Conservation (phyloP, 768 basidiomycete genomes). For the Hypholoma fasciculare region DNA sequence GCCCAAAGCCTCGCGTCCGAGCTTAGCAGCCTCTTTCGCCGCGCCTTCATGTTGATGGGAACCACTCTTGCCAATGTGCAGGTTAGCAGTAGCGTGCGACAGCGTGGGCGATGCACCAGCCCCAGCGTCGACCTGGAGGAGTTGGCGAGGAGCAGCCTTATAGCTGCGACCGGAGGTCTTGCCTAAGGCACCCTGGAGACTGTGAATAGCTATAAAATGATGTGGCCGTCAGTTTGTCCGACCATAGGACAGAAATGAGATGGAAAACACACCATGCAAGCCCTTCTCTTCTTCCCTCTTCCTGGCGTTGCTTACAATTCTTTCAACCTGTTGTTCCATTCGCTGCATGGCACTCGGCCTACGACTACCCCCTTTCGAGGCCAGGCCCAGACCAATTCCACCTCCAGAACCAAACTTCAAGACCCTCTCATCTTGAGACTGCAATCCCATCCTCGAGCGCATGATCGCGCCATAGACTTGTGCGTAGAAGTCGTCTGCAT, state of each 20-base stretch:
- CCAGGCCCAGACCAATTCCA: constrained; percentile 83
- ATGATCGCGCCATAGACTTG: constrained; percentile 90
- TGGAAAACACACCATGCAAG: constrained; percentile 43
- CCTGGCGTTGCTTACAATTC: constrained; percentile 91
- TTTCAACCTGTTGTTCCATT: constrained; percentile 94
- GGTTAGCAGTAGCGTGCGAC: constrained; percentile 44
- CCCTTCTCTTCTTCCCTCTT: constrained; percentile 86
- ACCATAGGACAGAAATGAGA: neutral
- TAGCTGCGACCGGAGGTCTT: constrained; percentile 93
- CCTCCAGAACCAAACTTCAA: constrained; percentile 83
- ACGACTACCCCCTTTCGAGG: constrained; percentile 65
- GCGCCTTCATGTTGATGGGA: constrained; percentile 49
- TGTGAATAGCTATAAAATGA: constrained; percentile 55
- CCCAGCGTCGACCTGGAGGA: constrained; percentile 81
- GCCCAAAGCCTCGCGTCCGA: constrained; percentile 73
- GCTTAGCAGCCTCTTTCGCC: constrained; percentile 71
- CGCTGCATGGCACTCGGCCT: constrained; percentile 87
- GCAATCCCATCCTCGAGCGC: constrained; percentile 75
- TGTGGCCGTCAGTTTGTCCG: neutral
- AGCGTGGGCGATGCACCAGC: constrained; percentile 43
- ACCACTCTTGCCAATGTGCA: constrained; percentile 57
- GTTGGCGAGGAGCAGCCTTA: constrained; percentile 94
- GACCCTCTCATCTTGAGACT: constrained; percentile 73
- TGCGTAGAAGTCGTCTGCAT: constrained; percentile 97
- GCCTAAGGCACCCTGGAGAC: constrained; percentile 90